Conservation (phyloP, 2,329 filamentous ascomycete species). For the Colletotrichum incanum region DNA sequence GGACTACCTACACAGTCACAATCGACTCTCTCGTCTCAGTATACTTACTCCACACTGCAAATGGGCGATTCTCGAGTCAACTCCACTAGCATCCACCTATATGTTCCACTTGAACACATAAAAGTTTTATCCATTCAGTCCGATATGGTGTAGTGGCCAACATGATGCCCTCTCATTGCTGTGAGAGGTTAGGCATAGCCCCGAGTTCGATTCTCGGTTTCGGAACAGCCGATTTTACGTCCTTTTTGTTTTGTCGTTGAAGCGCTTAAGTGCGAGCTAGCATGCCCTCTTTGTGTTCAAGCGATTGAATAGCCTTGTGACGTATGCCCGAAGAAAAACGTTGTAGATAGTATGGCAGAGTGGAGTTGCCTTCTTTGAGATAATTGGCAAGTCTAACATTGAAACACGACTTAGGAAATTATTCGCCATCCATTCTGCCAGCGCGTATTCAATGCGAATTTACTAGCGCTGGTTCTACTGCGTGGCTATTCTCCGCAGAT, state of each 20-base stretch:
- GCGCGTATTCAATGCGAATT: not conserved
- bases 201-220: conserved; percentile 42
- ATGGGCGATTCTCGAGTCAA: fast-evolving
- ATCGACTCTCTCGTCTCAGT: not conserved
- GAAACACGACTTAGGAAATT: not conserved
- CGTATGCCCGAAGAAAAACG: too few relatives aligned
- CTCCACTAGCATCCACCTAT: not conserved
- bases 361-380: not conserved
- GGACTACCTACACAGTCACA: not conserved
- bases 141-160: conserved; percentile 42
- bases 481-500: conserved; percentile 21
- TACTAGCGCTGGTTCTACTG: not conserved
- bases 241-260: too few relatives aligned
- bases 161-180: conserved; percentile 37
- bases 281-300: too few relatives aligned
- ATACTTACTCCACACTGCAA: not conserved
- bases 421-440: not conserved
- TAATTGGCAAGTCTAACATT: not conserved
- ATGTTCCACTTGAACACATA: not conserved
- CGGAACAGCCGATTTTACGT: not conserved
- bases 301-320: not conserved
- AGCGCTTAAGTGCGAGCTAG: not conserved
- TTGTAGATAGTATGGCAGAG: not conserved
- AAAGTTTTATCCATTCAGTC: not conserved
- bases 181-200: conserved; percentile 38